Base-by-base conservation (phyloP, 148 eudicot species). In the Beta vulgaris region DNA sequence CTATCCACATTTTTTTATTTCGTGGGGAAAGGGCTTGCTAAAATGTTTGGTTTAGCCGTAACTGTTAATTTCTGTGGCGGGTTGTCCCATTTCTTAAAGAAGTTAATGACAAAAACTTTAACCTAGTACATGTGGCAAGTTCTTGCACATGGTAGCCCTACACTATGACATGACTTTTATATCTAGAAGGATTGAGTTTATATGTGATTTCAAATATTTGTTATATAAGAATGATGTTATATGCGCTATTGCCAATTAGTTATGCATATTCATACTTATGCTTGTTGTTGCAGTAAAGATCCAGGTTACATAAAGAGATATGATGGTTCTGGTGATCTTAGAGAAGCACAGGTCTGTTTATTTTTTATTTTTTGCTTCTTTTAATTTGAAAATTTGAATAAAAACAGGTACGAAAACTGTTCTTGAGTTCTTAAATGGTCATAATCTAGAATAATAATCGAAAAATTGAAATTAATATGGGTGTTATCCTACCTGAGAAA, bases 281-380 rank as follows among this genome's bases (percentile, higher is more conserved):
- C 8, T 69, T 61, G 16, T 59, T 73, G 48, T 79, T 76, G 85
- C 98, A 95, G 98, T 62, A 88, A 90, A 79, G 96, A 95, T 89
- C 98, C 98, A 37, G 98, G 98, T 11, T 92, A 86, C 76, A 80
- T 95, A 51, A 87, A 86, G 74, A 79, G 84, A 75, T 63, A 85
- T 34, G 80, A 71, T 32, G 80, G 73, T 58, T 71, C 74, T 39
- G 78, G 76, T 72, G 79, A 76, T 46, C 58, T 48, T 72, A 60
- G 77, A 68, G 86, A 87, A 74, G 77, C 82, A 2, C 90, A 89
- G n/a, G n/a, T n/a, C n/a, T n/a, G n/a, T n/a, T n/a, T n/a, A n/a
- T n/a, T n/a, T n/a, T n/a, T n/a, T n/a, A n/a, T n/a, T n/a, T n/a
- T n/a, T n/a, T n/a, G n/a, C n/a, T n/a, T n/a, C n/a, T n/a, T n/a